Evolutionary conservation across 139 green algal species (phyloP), one percentile per base, ranked within the genome.

Genomic region (Chlamydomonas eustigma): DNA sequence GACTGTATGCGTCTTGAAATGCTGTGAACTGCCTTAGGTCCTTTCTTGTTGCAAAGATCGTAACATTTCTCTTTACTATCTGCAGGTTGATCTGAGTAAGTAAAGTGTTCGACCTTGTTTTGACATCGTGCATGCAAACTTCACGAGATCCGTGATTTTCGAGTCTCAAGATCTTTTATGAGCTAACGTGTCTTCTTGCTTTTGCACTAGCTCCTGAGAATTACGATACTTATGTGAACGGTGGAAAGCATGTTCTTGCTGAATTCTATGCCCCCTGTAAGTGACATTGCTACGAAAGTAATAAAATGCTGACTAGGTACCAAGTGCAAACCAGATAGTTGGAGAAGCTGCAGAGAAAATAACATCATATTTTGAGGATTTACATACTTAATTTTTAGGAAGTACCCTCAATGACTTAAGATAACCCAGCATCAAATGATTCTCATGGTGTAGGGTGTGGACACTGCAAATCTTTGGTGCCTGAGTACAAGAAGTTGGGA

Each of bases 181-280:
- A 58, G 44, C 44, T 12, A 12, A 58, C 44, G 44, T 58, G 12
- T 58, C 22, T 58, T 22, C 12, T 58, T 28, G 44, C 22, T 22
- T 68, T 22, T 8, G 18, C 52, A 8, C 4, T 28, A 68, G 52
- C 8, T 4, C 82, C 86, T 12, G 71, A 83, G 8, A 90, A 86
- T 51, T 94, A 91, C 37, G 89, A 92, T 71, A 75, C 76, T 4
- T 39, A 84, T 5, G 83, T 94, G 2, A 90, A 83, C 50, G 90
- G 90, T 35, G 73, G 51, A 24, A 89, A 90, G 77, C 81, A 88
- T 37, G 90, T 76, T 2, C 79, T 94, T 12, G 83, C 90, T 6
- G 84, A 92, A 78, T 93, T 92, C 79, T 93, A 93, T n/a, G 88
- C 89, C 3, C 89, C 89, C 8, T 93, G 86, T 75, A 63, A 75